Conservation (phyloP, 257 asterid species). For the Rhazya stricta region DNA sequence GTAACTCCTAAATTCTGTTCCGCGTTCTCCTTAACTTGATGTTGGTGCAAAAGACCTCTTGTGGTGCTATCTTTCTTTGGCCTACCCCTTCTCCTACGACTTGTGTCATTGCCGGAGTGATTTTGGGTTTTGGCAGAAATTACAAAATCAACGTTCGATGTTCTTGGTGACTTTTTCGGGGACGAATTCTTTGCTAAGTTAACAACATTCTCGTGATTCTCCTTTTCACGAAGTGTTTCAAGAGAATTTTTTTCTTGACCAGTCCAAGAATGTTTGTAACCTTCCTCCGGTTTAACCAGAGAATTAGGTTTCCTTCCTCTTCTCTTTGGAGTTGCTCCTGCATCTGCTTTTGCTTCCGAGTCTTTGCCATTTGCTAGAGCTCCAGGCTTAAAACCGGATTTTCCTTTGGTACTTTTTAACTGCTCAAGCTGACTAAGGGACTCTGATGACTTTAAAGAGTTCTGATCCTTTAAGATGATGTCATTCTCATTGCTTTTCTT, state of each 20-base stretch:
- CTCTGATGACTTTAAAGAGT: constrained; percentile 18
- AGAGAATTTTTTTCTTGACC: constrained; percentile 20
- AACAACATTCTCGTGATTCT: constrained; percentile 19
- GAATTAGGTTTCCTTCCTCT: constrained; percentile 38
- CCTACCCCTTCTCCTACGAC: constrained; percentile 28
- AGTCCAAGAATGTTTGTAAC: constrained; percentile 20
- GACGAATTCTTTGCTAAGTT: constrained; percentile 9
- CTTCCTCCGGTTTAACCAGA: constrained; percentile 31
- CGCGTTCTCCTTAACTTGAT: constrained; percentile 21
- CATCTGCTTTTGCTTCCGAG: constrained; percentile 20
- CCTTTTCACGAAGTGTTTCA: constrained; percentile 29
- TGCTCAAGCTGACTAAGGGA: constrained; percentile 14
- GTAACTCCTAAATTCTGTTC: constrained; percentile 4
- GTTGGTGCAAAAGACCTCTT: neutral
- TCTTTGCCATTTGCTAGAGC: constrained; percentile 14
- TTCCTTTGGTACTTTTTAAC: constrained; percentile 9
- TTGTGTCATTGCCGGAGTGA: constrained; percentile 17
- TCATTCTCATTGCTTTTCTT: constrained; percentile 16
- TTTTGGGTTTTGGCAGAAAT: constrained; percentile 3
- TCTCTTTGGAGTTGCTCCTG: constrained; percentile 24
- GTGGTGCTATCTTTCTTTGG: constrained; percentile 26
- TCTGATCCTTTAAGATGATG: constrained; percentile 19
- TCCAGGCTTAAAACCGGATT: constrained; percentile 9
- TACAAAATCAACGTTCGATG: neutral
- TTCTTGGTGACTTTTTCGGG: constrained; percentile 21